Conservation (phyloP, 1,284 basidiomycete species). For the Mycosarcoma maydis region DNA sequence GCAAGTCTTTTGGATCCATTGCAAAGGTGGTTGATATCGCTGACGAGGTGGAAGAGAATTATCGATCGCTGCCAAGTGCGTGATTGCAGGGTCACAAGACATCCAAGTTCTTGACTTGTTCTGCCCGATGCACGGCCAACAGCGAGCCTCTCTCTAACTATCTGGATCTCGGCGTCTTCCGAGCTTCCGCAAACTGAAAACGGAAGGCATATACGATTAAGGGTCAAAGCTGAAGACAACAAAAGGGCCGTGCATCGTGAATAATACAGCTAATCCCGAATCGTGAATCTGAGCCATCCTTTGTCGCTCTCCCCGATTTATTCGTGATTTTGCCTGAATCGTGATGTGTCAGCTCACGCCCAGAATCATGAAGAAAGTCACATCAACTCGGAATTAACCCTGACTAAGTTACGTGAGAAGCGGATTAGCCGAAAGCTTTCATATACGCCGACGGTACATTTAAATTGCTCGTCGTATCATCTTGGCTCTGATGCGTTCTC, state of each 20-base stretch:
- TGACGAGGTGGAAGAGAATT: too few relatives aligned
- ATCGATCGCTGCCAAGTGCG: not conserved
- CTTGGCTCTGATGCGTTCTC: too few relatives aligned
- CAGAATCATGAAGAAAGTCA: too few relatives aligned
- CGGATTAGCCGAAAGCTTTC: not conserved
- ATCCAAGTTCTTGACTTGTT: not conserved
- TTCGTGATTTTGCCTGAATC: too few relatives aligned
- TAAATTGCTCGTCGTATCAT: too few relatives aligned
- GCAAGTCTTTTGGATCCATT: constrained; percentile 39
- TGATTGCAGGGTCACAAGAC: not conserved
- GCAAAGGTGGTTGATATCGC: not conserved
- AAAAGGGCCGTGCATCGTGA: not conserved
- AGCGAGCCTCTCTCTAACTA: not conserved
- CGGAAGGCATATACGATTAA: not conserved
- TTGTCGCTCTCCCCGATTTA: too few relatives aligned
- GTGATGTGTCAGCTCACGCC: not conserved
- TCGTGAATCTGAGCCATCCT: too few relatives aligned
- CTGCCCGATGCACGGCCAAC: not conserved
- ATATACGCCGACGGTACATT: too few relatives aligned
- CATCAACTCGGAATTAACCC: too few relatives aligned
- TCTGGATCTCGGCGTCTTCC: constrained; percentile 14
- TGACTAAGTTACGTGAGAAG: too few relatives aligned
- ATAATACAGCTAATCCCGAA: too few relatives aligned
- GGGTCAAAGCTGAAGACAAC: not conserved
- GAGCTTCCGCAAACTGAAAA: not conserved